Conservation (phyloP, 345 rosid genomes). For the Murraya paniculata region DNA sequence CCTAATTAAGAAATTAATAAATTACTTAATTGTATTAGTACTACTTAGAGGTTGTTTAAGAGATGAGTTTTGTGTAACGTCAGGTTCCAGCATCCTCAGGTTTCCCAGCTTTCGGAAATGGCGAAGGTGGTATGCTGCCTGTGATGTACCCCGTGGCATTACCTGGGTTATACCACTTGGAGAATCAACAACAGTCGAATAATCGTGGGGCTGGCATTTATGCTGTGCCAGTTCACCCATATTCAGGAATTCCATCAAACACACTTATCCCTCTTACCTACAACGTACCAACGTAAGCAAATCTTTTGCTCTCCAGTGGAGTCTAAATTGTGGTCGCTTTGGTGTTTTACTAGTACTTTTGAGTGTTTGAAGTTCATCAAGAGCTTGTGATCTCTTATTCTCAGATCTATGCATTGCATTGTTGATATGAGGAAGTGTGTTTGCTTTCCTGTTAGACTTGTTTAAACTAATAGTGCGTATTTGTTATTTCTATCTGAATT, state of each 20-base stretch:
- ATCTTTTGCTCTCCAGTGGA: neutral
- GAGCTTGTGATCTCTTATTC: neutral
- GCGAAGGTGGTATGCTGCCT: conserved; percentile 62
- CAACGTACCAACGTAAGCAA: conserved; percentile 78
- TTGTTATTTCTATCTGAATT: neutral
- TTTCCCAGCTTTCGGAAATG: conserved; percentile 38
- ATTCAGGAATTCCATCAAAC: conserved; percentile 64
- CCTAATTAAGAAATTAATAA: neutral
- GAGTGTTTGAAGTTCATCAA: neutral
- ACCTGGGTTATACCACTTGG: conserved; percentile 40
- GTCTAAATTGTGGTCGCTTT: neutral
- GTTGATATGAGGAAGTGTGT: neutral
- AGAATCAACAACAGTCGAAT: conserved; percentile 55
- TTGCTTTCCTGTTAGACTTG: neutral
- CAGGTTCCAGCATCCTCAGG: conserved; percentile 44
- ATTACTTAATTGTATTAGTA: neutral
- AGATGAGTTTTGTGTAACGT: neutral
- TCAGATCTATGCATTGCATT: neutral
- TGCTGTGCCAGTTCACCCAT: conserved; percentile 73
- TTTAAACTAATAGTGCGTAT: neutral
- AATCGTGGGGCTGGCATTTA: conserved; percentile 80
- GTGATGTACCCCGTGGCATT: conserved; percentile 53
- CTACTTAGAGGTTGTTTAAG: no score
- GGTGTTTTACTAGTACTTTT: neutral
- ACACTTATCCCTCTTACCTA: conserved; percentile 89